Evolutionary conservation across 331 rosid genomes (phyloP).

Genomic region (Stylosanthes scabra): DNA sequence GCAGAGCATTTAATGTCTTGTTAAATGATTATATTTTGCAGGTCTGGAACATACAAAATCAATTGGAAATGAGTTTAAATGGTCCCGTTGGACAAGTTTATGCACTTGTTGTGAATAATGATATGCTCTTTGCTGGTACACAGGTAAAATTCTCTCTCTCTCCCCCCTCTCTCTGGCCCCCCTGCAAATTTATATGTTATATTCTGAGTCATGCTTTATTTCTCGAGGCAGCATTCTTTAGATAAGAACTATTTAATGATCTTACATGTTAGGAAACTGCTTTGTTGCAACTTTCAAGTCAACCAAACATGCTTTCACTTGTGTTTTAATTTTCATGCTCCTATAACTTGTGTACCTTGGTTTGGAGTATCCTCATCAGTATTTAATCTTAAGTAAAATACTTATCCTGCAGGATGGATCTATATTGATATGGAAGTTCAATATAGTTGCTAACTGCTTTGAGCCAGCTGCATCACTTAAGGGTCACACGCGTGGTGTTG

Average conservation of each 20-base stretch:
- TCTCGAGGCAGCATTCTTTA: neutral
- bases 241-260: neutral
- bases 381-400: conserved; percentile 33
- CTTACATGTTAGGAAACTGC: neutral
- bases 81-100: conserved; percentile 98
- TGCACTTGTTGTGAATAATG: conserved; percentile 83
- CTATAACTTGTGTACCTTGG: conserved; percentile 2
- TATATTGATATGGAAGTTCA: conserved; percentile 88
- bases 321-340: neutral
- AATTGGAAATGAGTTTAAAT: conserved; percentile 69
- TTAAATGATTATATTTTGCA: conserved; percentile 45
- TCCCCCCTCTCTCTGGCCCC: neutral
- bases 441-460: conserved; percentile 66
- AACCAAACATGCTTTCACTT: neutral
- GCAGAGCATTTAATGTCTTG: conserved; percentile 11
- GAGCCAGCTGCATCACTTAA: conserved; percentile 89
- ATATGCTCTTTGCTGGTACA: conserved; percentile 92
- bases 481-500: conserved; percentile 83
- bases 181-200: conserved; percentile 7
- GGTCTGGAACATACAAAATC: conserved; percentile 93
- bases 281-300: conserved; percentile 1
- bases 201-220: conserved; percentile 29
- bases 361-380: neutral
- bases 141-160: conserved; percentile 62
- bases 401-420: conserved; percentile 82